Evolutionary conservation across 2,329 filamentous ascomycete genomes (phyloP).

Genomic region (Calonectria montana): DNA sequence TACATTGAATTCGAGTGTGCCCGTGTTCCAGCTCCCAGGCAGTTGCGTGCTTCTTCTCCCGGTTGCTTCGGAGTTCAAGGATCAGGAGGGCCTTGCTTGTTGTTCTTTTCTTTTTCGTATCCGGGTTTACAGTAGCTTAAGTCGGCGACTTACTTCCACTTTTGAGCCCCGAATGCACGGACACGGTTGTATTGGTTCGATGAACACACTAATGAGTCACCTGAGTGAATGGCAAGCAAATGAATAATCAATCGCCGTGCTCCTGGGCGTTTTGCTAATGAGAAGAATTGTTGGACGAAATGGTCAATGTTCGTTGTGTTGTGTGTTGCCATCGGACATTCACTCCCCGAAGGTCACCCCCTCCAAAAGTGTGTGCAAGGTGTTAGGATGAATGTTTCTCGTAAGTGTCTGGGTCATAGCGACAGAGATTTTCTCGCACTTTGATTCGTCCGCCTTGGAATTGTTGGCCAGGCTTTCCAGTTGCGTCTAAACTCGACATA

Average conservation of each 20-base stretch:
- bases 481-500: constrained; percentile 22
- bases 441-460: constrained; percentile 31
- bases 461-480: constrained; percentile 28
- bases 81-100: not conserved
- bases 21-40: not conserved
- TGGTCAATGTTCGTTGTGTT: constrained; percentile 8
- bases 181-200: not conserved
- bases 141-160: not conserved
- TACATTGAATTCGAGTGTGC: not conserved
- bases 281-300: constrained; percentile 25
- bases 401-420: constrained; percentile 29
- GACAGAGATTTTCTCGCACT: constrained; percentile 40
- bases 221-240: not conserved
- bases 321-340: constrained; percentile 20
- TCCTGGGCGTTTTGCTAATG: constrained; percentile 22
- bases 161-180: not conserved
- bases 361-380: not conserved
- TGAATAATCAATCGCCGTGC: not conserved
- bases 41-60: not conserved
- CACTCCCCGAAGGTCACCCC: constrained; percentile 26
- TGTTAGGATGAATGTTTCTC: not conserved
- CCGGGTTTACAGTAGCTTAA: constrained; percentile 5
- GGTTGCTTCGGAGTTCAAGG: not conserved
- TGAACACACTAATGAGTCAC: not conserved
- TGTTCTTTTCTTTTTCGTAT: constrained; percentile 15